Evolutionary conservation across 495 filamentous ascomycete species (phyloP).

Genomic region (Thozetella sp.): DNA sequence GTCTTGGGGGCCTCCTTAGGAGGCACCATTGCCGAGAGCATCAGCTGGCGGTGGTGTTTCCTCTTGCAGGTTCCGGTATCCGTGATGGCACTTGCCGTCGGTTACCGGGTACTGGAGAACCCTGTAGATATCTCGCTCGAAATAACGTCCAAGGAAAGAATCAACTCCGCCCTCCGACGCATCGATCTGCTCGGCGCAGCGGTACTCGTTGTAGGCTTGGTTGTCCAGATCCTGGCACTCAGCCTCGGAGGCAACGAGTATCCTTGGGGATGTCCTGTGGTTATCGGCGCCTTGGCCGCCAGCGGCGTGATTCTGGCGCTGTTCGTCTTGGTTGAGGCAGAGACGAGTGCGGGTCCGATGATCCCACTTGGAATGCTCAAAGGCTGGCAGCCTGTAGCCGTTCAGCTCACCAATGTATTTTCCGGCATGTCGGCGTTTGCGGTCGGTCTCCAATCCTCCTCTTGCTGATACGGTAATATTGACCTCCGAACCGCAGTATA

Average conservation of each 20-base stretch:
- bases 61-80: conserved; percentile 55
- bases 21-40: conserved; percentile 46
- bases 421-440: conserved; percentile 64
- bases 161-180: conserved; percentile 46
- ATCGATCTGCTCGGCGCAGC: conserved; percentile 59
- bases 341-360: conserved; percentile 61
- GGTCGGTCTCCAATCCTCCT: conserved; percentile 32
- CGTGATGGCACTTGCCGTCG: conserved; percentile 52
- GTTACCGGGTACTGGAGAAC: conserved; percentile 53
- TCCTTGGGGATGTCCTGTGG: conserved; percentile 55
- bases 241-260: conserved; percentile 65
- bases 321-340: conserved; percentile 59
- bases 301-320: conserved; percentile 50
- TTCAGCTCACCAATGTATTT: conserved; percentile 63
- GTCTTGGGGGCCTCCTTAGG: conserved; percentile 51
- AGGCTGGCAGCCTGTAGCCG: conserved; percentile 51
- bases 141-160: conserved; percentile 12
- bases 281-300: conserved; percentile 48
- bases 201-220: conserved; percentile 57
- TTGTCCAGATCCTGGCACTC: conserved; percentile 57
- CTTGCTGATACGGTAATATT: background rate
- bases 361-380: conserved; percentile 62
- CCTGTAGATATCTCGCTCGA: conserved; percentile 16
- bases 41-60: conserved; percentile 55
- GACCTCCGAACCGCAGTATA: conserved; percentile 45